phyloP scores from a whole-genome alignment of 2,329 filamentous ascomycete genomes.

The Talaromyces sp. region DNA sequence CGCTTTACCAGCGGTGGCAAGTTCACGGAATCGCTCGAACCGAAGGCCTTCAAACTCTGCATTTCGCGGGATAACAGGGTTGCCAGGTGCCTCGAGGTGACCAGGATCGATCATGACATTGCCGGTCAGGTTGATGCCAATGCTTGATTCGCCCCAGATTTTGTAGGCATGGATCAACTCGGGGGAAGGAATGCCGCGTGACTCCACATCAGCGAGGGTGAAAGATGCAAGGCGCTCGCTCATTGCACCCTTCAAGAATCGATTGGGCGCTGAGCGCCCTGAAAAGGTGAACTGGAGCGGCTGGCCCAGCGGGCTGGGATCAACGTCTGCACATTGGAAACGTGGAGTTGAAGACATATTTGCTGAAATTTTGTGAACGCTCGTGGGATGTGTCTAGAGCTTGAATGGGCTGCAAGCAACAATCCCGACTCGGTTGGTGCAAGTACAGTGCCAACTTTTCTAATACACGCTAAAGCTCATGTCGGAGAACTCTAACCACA shows the following conservation, averaged over 20 bases:
- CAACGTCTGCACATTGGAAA: constrained; percentile 8
- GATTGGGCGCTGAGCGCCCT: constrained; percentile 61
- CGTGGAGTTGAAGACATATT: constrained; percentile 6
- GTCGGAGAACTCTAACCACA: neutral
- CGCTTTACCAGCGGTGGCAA: constrained; percentile 52
- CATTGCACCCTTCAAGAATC: constrained; percentile 71
- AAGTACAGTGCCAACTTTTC: too few species aligned
- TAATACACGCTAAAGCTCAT: neutral
- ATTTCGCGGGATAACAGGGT: constrained; percentile 60
- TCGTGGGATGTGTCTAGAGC: neutral
- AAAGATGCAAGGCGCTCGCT: constrained; percentile 65
- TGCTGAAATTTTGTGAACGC: constrained; percentile 2
- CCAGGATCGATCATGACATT: constrained; percentile 68
- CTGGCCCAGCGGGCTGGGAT: constrained; percentile 42
- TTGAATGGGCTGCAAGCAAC: too few species aligned
- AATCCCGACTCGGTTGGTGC: too few species aligned
- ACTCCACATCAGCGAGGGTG: constrained; percentile 55
- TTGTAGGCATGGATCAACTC: constrained; percentile 61
- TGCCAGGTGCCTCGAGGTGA: constrained; percentile 59
- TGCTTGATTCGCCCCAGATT: constrained; percentile 62
- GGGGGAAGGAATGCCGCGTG: constrained; percentile 58
- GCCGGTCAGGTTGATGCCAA: constrained; percentile 62
- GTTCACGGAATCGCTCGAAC: constrained; percentile 61
- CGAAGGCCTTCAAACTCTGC: constrained; percentile 58
- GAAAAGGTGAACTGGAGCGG: constrained; percentile 57